phyloP scores from a whole-genome alignment of 495 filamentous ascomycete species.

The Tuber borchii region DNA sequence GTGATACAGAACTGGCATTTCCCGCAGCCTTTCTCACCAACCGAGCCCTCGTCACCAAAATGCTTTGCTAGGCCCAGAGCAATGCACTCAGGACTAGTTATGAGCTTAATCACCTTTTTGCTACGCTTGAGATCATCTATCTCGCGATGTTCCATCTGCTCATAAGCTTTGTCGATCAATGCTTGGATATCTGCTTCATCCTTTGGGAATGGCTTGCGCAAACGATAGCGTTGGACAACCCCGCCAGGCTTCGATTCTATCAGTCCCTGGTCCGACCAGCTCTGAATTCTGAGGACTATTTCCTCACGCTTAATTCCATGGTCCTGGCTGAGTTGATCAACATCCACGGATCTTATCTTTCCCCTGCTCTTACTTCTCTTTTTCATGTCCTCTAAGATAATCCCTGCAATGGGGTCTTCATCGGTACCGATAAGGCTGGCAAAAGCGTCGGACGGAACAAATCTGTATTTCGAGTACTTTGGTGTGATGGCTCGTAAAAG shows the following conservation, averaged over 20 bases:
- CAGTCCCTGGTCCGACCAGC: constrained; percentile 45
- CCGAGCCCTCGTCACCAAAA: constrained; percentile 50
- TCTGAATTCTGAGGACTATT: constrained; percentile 49
- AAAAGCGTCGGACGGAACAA: constrained; percentile 42
- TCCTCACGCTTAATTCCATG: constrained; percentile 43
- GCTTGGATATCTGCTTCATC: constrained; percentile 40
- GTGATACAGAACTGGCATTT: constrained; percentile 53
- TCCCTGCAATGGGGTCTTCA: constrained; percentile 37
- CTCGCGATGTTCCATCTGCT: constrained; percentile 49
- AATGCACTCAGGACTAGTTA: constrained; percentile 49
- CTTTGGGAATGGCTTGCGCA: constrained; percentile 49
- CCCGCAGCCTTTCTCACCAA: constrained; percentile 46
- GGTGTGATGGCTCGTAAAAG: constrained; percentile 53
- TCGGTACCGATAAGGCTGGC: constrained; percentile 29
- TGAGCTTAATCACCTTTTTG: constrained; percentile 48
- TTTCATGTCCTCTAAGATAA: constrained; percentile 40
- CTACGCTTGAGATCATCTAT: constrained; percentile 48
- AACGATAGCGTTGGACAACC: constrained; percentile 49
- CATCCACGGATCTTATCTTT: constrained; percentile 46
- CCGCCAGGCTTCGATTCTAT: constrained; percentile 50
- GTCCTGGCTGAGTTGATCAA: constrained; percentile 39
- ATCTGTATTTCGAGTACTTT: constrained; percentile 52
- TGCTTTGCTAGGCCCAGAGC: constrained; percentile 49
- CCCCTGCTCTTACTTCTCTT: constrained; percentile 32
- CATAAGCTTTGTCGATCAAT: constrained; percentile 47